Conservation (phyloP, 768 basidiomycete genomes). For the Xanthoconium stramineum region DNA sequence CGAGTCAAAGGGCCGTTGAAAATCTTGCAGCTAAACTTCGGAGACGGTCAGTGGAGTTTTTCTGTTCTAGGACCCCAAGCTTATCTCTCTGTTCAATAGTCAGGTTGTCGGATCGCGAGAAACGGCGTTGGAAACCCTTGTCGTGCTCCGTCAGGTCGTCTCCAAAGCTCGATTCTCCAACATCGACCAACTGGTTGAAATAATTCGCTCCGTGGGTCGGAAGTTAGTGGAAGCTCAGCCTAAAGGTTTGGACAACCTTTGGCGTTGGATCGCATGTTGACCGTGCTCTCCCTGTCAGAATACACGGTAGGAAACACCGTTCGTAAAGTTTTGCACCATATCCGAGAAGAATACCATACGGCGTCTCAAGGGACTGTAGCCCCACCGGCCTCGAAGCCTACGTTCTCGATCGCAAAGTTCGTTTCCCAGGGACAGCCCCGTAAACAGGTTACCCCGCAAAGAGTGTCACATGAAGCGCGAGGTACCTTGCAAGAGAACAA, state of each 20-base stretch:
- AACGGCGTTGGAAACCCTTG: slow-evolving; percentile 85
- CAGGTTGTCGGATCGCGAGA: slow-evolving; percentile 90
- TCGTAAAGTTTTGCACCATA: slow-evolving; percentile 87
- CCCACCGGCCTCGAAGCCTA: slow-evolving; percentile 35
- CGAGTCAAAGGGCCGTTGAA: slow-evolving; percentile 62
- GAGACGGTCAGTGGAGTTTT: slow-evolving; percentile 54
- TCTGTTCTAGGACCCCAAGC: slow-evolving; percentile 34
- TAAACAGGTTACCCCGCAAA: slow-evolving; percentile 38
- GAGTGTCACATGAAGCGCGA: slow-evolving; percentile 45
- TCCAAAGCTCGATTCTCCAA: slow-evolving; percentile 82
- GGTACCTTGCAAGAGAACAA: slow-evolving; percentile 66
- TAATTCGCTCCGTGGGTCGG: slow-evolving; percentile 77
- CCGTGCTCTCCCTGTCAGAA: slow-evolving; percentile 47
- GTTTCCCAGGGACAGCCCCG: slow-evolving; percentile 75
- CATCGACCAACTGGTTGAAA: slow-evolving; percentile 78
- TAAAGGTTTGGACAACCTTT: slow-evolving; percentile 60
- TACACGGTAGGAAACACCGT: slow-evolving; percentile 95
- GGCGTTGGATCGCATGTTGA: slow-evolving; percentile 3
- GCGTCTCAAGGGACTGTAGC: slow-evolving; percentile 53
- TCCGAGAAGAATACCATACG: slow-evolving; percentile 92
- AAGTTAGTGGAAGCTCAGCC: slow-evolving; percentile 88
- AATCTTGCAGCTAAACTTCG: slow-evolving; percentile 65
- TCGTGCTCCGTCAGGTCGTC: slow-evolving; percentile 86
- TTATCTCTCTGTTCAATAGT: slow-evolving; percentile 38
- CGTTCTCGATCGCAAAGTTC: slow-evolving; percentile 78